Evolutionary conservation across 371 early-diverging fungal species (phyloP).

Genomic region (Umbelopsis sp.): DNA sequence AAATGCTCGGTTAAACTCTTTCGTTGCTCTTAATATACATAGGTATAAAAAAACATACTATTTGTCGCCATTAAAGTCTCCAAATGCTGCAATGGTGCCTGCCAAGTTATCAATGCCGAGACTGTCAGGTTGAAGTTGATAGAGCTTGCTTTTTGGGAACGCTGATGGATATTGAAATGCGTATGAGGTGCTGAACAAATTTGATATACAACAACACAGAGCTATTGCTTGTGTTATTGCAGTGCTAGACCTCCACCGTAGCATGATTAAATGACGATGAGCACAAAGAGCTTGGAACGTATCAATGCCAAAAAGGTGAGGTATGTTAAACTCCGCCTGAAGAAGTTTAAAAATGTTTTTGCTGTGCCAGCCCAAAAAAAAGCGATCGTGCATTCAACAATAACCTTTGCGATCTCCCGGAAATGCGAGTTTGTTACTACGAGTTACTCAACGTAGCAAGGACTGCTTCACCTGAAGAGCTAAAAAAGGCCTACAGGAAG

Average conservation of each 20-base stretch:
- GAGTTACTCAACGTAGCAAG: slow-evolving; percentile 84
- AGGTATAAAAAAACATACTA: slow-evolving; percentile 37
- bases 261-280: slow-evolving; percentile 1
- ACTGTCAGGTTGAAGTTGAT: slow-evolving; percentile 34
- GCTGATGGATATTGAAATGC: slow-evolving; percentile 46
- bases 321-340: slow-evolving; percentile 1
- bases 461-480: slow-evolving; percentile 73
- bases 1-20: not conserved
- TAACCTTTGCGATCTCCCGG: not conserved
- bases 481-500: slow-evolving; percentile 86
- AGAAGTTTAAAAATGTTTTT: not conserved
- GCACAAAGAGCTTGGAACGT: not conserved
- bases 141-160: slow-evolving; percentile 47
- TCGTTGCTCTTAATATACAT: not conserved
- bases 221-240: not conserved
- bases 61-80: slow-evolving; percentile 86
- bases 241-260: slow-evolving; percentile 4
- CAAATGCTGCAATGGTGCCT: slow-evolving; percentile 83
- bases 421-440: slow-evolving; percentile 85
- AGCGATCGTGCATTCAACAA: slow-evolving; percentile 8
- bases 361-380: not conserved
- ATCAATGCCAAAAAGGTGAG: not conserved
- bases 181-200: slow-evolving; percentile 22
- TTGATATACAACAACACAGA: not conserved
- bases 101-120: slow-evolving; percentile 65